Conservation (phyloP, 176 grass and related monocot genomes). For the Melocanna baccifera region DNA sequence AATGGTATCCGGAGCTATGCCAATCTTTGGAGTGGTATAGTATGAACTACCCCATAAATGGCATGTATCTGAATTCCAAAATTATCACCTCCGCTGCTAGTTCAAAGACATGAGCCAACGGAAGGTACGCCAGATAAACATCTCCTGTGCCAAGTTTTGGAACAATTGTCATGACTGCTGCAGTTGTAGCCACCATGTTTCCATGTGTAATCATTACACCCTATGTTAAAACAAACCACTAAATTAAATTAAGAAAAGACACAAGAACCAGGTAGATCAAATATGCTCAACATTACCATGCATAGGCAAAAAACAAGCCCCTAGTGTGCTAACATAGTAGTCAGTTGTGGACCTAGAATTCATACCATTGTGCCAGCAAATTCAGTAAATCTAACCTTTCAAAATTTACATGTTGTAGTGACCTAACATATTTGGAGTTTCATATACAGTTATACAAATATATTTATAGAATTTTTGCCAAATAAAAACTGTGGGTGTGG, state of each 20-base stretch:
- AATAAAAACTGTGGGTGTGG: too few relatives aligned
- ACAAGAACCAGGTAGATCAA: background rate
- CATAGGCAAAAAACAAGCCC: conserved; percentile 4
- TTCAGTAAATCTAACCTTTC: background rate
- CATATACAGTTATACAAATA: too few relatives aligned
- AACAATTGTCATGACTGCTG: conserved; percentile 72
- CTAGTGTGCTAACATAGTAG: background rate
- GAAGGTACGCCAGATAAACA: conserved; percentile 77
- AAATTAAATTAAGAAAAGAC: conserved; percentile 8
- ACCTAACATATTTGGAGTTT: background rate
- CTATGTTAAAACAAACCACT: conserved; percentile 33
- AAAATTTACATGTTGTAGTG: background rate
- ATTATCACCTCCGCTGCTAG: conserved; percentile 65
- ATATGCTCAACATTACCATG: background rate
- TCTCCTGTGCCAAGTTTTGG: conserved; percentile 61
- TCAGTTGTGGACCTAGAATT: background rate
- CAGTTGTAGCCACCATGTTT: conserved; percentile 69
- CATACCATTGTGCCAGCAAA: background rate
- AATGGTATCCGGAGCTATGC: too few relatives aligned
- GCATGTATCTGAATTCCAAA: conserved; percentile 4
- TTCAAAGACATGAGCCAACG: conserved; percentile 93
- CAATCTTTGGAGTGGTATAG: too few relatives aligned
- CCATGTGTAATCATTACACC: conserved; percentile 95
- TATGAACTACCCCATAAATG: background rate
- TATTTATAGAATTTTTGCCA: too few relatives aligned